Base-by-base conservation (phyloP, 2,329 filamentous ascomycete species). In the Sclerotinia glacialis region DNA sequence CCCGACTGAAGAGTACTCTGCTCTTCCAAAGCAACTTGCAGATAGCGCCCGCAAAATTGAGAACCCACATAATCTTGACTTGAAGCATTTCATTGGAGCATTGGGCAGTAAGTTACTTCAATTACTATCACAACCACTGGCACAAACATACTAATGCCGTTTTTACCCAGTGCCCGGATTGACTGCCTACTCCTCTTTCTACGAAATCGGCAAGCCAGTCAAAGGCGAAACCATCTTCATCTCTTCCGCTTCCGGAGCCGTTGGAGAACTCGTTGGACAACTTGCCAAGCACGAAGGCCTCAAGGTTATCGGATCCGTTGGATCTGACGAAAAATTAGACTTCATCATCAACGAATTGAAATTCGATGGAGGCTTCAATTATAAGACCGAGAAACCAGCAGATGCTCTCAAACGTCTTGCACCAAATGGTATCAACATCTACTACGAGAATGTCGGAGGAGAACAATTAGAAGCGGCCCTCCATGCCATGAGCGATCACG, bases 401-500 rank as follows among this genome's bases (percentile, higher is more conserved):
- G 86, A 88, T 50, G 89, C 89, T 0, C 80, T 93, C 58, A 78
- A 81, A 71, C 83, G 89, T 67, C 82, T 92, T 8, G 89, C 89
- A 0, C 89, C 89, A 1, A 77, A 91, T 28, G 90, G 90, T 8
- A 82, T 93, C 68, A 89, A 93, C 75, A 92, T 93, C 76, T 92
- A 92, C 80, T 93, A 89, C 74, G 90, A 93, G 78, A 93, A 92
- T 72, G 90, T 91, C 8, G 90, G 90, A 26, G 90, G 89, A 49
- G 89, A 91, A 77, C 87, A 90, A 70, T 81, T 92, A 63, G 86
- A 90, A 71, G 88, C 88, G 49, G 87, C 88, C 0, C 78, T 93
- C 58, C 80, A 83, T 34, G 80, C 81, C 62, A 81, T 91, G 78
- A 91, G 90, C 68, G 72, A 80, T 64, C 85, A 82, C 67, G 90